These are phyloP conservation scores for Fraxinus platypoda DNA, from an alignment of 305 asterid genomes.

Conservation along the genomic window DNA sequence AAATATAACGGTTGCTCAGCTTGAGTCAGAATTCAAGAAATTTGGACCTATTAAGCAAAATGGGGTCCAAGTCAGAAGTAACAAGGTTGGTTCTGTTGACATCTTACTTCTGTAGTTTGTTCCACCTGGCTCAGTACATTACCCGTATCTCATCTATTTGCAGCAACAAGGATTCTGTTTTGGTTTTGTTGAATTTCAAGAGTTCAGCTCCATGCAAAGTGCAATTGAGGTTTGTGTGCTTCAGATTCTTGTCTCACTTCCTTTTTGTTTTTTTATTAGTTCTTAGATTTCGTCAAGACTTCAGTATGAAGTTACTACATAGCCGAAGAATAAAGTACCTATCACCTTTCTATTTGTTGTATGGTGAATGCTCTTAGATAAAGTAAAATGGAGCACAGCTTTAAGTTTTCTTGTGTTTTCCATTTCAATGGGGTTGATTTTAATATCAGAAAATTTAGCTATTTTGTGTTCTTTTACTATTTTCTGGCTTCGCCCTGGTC, in stretches of 20 bases:
- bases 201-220: slow-evolving; percentile 51
- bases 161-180: slow-evolving; percentile 30
- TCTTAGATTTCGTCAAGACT: neutral
- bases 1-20: slow-evolving; percentile 57
- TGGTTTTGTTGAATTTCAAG: slow-evolving; percentile 24
- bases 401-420: neutral
- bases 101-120: slow-evolving; percentile 2
- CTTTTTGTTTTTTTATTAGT: neutral
- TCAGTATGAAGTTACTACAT: neutral
- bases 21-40: slow-evolving; percentile 69
- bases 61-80: slow-evolving; percentile 88
- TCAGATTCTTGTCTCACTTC: slow-evolving; percentile 3
- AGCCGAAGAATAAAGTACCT: neutral
- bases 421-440: neutral
- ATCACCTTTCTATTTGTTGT: neutral
- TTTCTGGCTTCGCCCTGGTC: neutral
- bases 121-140: slow-evolving; percentile 11
- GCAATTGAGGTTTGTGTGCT: slow-evolving; percentile 63
- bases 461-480: neutral
- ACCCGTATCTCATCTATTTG: neutral
- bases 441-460: neutral
- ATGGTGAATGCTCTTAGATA: neutral
- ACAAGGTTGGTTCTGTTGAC: slow-evolving; percentile 44
- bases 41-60: slow-evolving; percentile 71
- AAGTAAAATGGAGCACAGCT: neutral